Evolutionary conservation across 371 early-diverging fungal species (phyloP), one percentile per base, ranked within the genome.

Genomic region (Haplosporangium sp.): DNA sequence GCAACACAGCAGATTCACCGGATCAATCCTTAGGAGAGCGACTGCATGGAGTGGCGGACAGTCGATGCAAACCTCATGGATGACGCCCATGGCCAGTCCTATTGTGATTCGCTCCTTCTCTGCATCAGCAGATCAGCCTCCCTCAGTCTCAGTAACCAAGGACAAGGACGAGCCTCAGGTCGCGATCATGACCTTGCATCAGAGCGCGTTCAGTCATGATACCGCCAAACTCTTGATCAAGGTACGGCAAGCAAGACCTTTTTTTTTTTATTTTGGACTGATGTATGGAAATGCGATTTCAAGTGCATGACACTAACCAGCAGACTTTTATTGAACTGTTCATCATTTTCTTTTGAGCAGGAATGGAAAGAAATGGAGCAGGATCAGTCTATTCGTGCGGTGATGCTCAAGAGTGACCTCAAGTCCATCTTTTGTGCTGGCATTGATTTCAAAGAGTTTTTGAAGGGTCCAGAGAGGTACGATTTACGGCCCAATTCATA

Each of bases 401-500:
- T 56, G 21, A 43, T 79, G 40, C 51, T 79, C 54, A 79, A 65
- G 79, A 73, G 79, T 20, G 79, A 79, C 38, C 73, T 58, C 57
- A 79, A 79, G 52, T 64, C 73, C 50, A 79, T 79, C 64, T 79
- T 79, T 61, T 79, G 79, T 38, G 79, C 79, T 9, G 79, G 79
- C 50, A 79, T 79, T 45, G 79, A 79, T 20, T 79, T 79, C 46
- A 56, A 55, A 37, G 79, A 79, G 66, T 79, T 79, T 50, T 41
- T 79, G 65, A 64, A 79, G 48, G 79, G 79, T 14, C 66, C 72
- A 12, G 73, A 72, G 38, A 72, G 79, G 79, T 72, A 47, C 36
- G 48, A 21, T 0, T 8, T 6, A 50, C 9, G 18, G 13, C 5
- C 14, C 18, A 10, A 10, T 18, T 43, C 10, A 13, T 2, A 8